Conservation (phyloP, 2,329 filamentous ascomycete species). For the Pestalotiopsis sp. region DNA sequence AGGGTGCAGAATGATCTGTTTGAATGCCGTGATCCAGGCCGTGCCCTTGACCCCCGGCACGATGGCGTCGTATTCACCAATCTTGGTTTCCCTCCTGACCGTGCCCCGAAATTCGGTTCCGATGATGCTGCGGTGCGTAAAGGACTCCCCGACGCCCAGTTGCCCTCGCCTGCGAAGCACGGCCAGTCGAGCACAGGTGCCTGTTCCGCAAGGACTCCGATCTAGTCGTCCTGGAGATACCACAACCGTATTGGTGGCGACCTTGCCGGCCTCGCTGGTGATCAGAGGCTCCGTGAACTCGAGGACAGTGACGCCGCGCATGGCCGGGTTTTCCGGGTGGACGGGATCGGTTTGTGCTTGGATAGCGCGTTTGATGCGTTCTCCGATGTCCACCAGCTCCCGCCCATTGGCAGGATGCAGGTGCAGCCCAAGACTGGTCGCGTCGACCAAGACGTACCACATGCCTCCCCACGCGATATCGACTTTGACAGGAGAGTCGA, state of each 20-base stretch:
- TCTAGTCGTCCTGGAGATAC: conserved; percentile 49
- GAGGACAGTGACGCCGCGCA: conserved; percentile 42
- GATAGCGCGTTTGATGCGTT: conserved; percentile 43
- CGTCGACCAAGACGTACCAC: conserved; percentile 46
- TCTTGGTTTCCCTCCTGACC: conserved; percentile 38
- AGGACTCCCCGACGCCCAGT: conserved; percentile 37
- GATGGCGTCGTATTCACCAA: conserved; percentile 41
- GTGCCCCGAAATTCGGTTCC: conserved; percentile 43
- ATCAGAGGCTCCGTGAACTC: conserved; percentile 39
- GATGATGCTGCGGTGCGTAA: conserved; percentile 43
- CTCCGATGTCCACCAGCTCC: conserved; percentile 42
- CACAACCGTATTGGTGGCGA: conserved; percentile 41
- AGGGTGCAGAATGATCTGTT: conserved; percentile 39
- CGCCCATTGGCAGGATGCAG: conserved; percentile 35
- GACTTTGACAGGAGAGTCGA: conserved; percentile 39
- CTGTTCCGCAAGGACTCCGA: conserved; percentile 48
- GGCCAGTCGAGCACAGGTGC: conserved; percentile 45
- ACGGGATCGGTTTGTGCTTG: conserved; percentile 36
- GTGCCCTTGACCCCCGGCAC: conserved; percentile 43
- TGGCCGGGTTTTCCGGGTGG: conserved; percentile 44
- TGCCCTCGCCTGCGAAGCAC: conserved; percentile 43
- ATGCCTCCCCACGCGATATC: conserved; percentile 51
- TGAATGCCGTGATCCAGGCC: conserved; percentile 48
- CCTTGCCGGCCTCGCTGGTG: conserved; percentile 25
- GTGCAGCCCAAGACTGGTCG: conserved; percentile 36